These are phyloP conservation scores for Sarcodon aspratus DNA, from an alignment of 768 basidiomycete genomes.

Conservation along the genomic window DNA sequence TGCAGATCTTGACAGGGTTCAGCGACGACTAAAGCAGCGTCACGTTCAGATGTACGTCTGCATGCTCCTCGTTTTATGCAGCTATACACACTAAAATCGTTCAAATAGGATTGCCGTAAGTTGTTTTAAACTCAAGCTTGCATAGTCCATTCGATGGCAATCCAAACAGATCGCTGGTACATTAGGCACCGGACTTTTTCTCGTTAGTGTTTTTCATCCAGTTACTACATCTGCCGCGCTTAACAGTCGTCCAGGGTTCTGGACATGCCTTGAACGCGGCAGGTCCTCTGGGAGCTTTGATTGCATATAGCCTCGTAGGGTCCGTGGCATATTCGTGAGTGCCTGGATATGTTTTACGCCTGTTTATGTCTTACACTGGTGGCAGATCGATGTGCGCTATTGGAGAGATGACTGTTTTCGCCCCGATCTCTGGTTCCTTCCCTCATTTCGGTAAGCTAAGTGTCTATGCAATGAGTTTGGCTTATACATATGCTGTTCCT, in stretches of 20 bases:
- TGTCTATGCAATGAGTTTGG: background rate
- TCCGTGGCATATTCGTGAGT: constrained; percentile 54
- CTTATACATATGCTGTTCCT: background rate
- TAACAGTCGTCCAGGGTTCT: constrained; percentile 28
- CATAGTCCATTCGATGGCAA: background rate
- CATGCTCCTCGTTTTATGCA: background rate
- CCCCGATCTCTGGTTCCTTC: constrained; percentile 70
- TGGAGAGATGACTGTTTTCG: constrained; percentile 74
- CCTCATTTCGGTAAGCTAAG: constrained; percentile 47
- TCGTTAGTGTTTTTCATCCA: constrained; percentile 11
- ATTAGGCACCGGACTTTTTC: constrained; percentile 64
- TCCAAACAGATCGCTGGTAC: constrained; percentile 55
- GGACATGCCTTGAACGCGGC: constrained; percentile 47
- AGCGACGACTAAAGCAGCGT: constrained; percentile 62
- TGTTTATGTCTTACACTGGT: background rate
- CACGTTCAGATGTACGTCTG: constrained; percentile 64
- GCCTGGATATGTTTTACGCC: background rate
- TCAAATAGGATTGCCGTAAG: background rate
- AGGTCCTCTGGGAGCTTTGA: constrained; percentile 56
- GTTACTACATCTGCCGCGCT: background rate
- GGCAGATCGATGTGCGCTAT: constrained; percentile 48
- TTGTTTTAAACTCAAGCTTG: background rate
- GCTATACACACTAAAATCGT: constrained; percentile 18
- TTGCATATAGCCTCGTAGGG: constrained; percentile 54
- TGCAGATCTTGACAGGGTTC: constrained; percentile 60